A percentile compares a stretch with the other conserved stretches of the same genome.
These are phyloP conservation scores for Neodidymelliopsis sp. DNA, from an alignment of 2,329 filamentous ascomycete species.

Conservation along the genomic window DNA sequence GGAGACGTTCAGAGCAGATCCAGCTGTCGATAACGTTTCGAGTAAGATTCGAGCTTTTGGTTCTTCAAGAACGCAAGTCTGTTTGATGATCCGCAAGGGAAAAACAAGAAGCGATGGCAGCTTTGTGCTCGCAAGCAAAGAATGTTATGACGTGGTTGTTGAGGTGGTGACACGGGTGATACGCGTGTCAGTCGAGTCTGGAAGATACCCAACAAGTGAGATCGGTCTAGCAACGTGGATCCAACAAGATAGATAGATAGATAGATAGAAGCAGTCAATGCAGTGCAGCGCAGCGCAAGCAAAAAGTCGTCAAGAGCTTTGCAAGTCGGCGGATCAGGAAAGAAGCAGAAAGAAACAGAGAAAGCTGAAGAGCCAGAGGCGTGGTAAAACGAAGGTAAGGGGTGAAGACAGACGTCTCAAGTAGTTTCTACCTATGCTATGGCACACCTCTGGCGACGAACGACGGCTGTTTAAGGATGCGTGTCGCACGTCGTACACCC, in stretches of 20 bases:
- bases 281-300: too few species aligned
- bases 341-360: slow-evolving; percentile 3
- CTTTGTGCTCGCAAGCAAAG: slow-evolving; percentile 13
- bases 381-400: slow-evolving; percentile 23
- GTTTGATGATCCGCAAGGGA: slow-evolving; percentile 7
- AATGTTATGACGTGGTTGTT: slow-evolving; percentile 21
- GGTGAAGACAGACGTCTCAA: slow-evolving; percentile 15
- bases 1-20: slow-evolving; percentile 21
- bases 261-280: slow-evolving; percentile 3
- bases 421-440: too few species aligned
- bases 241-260: background rate
- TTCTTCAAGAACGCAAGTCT: slow-evolving; percentile 11
- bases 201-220: slow-evolving; percentile 14
- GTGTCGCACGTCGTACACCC: slow-evolving; percentile 25
- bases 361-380: background rate
- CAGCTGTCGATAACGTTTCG: slow-evolving; percentile 29
- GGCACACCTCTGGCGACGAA: slow-evolving; percentile 5
- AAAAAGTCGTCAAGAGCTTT: slow-evolving; percentile 12
- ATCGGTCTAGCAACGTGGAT: slow-evolving; percentile 2
- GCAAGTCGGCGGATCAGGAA: slow-evolving; percentile 1
- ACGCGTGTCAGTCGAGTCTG: slow-evolving; percentile 13
- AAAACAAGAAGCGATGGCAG: background rate
- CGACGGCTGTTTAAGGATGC: slow-evolving; percentile 31
- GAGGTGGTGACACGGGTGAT: slow-evolving; percentile 20
- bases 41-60: slow-evolving; percentile 9